Percentiles rank a stretch among this genome's conserved stretches.
Conservation (phyloP, 352 stramenopile species). For the Globisporangium abappressorium region DNA sequence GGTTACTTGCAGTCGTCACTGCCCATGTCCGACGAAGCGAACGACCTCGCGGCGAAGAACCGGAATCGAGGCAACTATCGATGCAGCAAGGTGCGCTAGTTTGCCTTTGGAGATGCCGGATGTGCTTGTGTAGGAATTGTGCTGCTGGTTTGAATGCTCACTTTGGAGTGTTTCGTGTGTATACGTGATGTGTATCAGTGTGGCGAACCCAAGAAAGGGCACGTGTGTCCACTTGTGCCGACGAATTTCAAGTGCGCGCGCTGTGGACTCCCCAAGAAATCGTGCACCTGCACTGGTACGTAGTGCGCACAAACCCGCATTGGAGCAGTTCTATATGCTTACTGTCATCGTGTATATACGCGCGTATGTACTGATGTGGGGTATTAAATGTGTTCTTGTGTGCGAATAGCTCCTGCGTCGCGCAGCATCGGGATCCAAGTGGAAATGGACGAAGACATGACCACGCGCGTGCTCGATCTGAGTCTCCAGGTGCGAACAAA, state of each 20-base stretch:
- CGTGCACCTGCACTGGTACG: slow-evolving; percentile 66
- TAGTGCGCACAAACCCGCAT: background rate
- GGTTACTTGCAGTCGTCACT: slow-evolving; percentile 17
- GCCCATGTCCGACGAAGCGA: slow-evolving; percentile 24
- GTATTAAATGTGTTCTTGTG: background rate
- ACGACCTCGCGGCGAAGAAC: slow-evolving; percentile 56
- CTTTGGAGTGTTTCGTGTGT: background rate
- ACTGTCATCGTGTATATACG: background rate
- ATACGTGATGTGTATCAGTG: slow-evolving; percentile 32
- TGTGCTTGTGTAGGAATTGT: background rate
- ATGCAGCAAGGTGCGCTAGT: slow-evolving; percentile 69
- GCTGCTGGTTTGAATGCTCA: background rate
- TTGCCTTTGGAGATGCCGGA: no score
- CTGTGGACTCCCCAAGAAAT: slow-evolving; percentile 74
- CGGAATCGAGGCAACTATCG: slow-evolving; percentile 85
- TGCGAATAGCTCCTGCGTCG: slow-evolving; percentile 42
- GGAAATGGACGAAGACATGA: slow-evolving; percentile 84
- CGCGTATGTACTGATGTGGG: background rate
- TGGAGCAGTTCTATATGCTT: background rate
- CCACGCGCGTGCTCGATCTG: slow-evolving; percentile 66
- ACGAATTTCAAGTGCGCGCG: slow-evolving; percentile 82
- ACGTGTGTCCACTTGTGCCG: slow-evolving; percentile 79
- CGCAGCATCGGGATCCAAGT: slow-evolving; percentile 69
- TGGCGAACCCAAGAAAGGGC: slow-evolving; percentile 83
- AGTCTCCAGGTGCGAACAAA: slow-evolving; percentile 50